Base-by-base conservation (phyloP, 2,329 filamentous ascomycete genomes). In the Cylindrodendrum hubeiense region DNA sequence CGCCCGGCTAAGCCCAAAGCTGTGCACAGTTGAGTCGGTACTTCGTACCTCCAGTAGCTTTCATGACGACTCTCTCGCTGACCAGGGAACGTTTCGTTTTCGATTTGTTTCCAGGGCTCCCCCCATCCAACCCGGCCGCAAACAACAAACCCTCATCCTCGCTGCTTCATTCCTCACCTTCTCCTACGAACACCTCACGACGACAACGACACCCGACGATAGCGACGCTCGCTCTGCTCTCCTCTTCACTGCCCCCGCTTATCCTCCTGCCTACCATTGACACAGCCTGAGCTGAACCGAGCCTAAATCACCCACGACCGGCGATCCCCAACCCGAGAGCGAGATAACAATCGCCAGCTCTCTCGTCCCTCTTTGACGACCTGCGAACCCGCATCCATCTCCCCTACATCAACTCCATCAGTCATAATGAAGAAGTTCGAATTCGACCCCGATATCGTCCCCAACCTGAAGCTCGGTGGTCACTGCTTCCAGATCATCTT, bases 401-500 rank as follows among this genome's bases (percentile, higher is more conserved):
- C 17, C 22, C 28, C 37, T 22, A 24, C 17, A 19, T 3, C 43
- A n/a, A 22, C 57, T 51, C 47, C 37, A 7, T 21, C 28, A 46
- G 28, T 50, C 59, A 76, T 41, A 60, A 85, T 86, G 79, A 80
- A 81, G 72, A 80, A 83, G 67, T 69, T 88, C 72, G 85, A 88
- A 68, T 79, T 86, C 75, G 81, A 89, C 74, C 81, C 86, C 41
- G 84, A 88, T 72, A 79, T 82, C 69, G 80, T 89, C 44, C 87
- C 87, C 58, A 78, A 78, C 66, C 77, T 84, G 78, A 91, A 91
- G 79, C 78, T 90, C 63, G 84, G 81, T 58, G 76, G 90, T 44
- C 89, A 91, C 78, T 78, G 82, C 55, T 76, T 80, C 61, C 89
- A 91, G 79, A 82, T 86, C 63, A 68, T 87, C 50, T 71, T 89